These are phyloP conservation scores for Mrakia hoshinonis DNA, from an alignment of 768 basidiomycete species.

Conservation along the genomic window DNA sequence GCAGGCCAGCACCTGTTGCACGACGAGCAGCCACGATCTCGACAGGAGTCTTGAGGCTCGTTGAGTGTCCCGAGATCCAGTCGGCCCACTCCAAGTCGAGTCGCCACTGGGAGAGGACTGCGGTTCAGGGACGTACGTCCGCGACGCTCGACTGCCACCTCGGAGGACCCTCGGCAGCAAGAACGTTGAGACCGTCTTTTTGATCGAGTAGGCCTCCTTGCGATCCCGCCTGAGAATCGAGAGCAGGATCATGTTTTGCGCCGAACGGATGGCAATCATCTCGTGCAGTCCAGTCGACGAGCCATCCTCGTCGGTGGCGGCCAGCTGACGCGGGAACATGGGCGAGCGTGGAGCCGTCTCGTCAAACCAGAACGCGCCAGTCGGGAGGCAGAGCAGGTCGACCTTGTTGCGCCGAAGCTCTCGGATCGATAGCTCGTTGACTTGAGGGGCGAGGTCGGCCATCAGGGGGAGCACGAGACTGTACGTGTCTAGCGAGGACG, in stretches of 20 bases:
- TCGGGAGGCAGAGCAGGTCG: conserved; percentile 59
- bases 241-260: conserved; percentile 62
- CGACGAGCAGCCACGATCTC: conserved; percentile 59
- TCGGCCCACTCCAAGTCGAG: not conserved
- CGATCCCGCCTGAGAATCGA: conserved; percentile 57
- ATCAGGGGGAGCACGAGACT: conserved; percentile 54
- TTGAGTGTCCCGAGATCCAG: not conserved
- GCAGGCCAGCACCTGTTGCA: conserved; percentile 61
- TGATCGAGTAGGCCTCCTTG: conserved; percentile 45
- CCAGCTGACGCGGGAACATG: conserved; percentile 54
- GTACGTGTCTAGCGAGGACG: conserved; percentile 49
- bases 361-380: conserved; percentile 62
- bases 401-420: conserved; percentile 66
- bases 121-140: not conserved
- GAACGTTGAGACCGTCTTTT: conserved; percentile 7
- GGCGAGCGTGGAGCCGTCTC: conserved; percentile 50
- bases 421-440: conserved; percentile 61
- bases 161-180: conserved; percentile 11
- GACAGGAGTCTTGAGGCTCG: conserved; percentile 42
- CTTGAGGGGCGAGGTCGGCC: conserved; percentile 53
- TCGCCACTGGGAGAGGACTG: not conserved
- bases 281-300: not conserved
- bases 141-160: not conserved
- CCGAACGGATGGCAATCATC: conserved; percentile 53
- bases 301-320: conserved; percentile 3